Percentiles rank a stretch among this genome's conserved stretches.
Evolutionary conservation across 129 eudicot species (phyloP).

Genomic region (Sambucus nigra): DNA sequence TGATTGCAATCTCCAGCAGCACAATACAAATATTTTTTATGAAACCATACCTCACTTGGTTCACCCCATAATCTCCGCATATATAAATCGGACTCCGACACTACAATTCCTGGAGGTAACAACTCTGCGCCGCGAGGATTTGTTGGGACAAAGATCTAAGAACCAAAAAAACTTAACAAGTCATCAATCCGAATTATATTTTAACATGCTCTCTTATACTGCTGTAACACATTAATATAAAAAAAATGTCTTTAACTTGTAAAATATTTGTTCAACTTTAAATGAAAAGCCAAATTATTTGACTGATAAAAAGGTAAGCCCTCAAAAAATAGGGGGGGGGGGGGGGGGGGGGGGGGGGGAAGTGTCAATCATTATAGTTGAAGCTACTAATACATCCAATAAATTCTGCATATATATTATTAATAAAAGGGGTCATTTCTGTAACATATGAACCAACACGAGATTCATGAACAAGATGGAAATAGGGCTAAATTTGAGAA

Average conservation of each 20-base stretch:
- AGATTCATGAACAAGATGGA: no score
- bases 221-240: no score
- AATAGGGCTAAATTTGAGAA: no score
- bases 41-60: constrained; percentile 59
- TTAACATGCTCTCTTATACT: no score
- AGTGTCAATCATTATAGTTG: not conserved
- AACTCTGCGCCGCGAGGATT: constrained; percentile 84
- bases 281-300: no score
- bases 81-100: constrained; percentile 59
- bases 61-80: constrained; percentile 77
- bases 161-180: not conserved
- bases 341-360: not conserved
- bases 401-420: not conserved
- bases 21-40: not conserved
- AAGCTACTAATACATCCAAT: not conserved
- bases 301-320: not conserved
- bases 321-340: not conserved
- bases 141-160: constrained; percentile 69
- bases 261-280: no score
- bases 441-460: no score
- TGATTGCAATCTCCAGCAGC: not conserved
- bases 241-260: no score
- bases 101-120: constrained; percentile 79
- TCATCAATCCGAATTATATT: not conserved
- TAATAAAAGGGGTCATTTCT: no score